A percentile compares a stretch with the other conserved stretches of the same genome.
Evolutionary conservation across 2,329 filamentous ascomycete genomes (phyloP).

Genomic region (Emergomyces africanus): DNA sequence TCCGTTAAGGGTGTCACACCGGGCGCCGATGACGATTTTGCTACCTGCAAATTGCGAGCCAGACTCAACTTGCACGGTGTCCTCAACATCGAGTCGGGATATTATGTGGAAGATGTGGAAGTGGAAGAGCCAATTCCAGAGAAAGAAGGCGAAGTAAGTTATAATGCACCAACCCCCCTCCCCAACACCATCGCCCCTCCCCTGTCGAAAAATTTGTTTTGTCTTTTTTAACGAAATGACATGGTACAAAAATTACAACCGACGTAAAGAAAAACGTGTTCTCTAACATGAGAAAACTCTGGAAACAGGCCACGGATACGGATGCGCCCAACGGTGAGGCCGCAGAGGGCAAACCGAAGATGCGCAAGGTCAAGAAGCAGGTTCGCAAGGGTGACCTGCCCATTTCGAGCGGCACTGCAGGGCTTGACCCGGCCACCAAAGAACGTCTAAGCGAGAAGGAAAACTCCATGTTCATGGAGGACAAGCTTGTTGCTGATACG

Average conservation of each 20-base stretch:
- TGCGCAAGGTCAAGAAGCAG: constrained; percentile 98
- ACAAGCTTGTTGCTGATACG: constrained; percentile 95
- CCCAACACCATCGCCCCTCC: background rate
- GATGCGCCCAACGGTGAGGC: constrained; percentile 50
- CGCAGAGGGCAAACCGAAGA: constrained; percentile 61
- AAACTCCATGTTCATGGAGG: constrained; percentile 85
- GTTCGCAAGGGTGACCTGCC: constrained; percentile 93
- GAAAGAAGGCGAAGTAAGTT: constrained; percentile 48
- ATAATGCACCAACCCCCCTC: background rate
- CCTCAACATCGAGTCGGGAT: constrained; percentile 90
- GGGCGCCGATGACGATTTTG: constrained; percentile 88
- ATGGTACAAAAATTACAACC: background rate
- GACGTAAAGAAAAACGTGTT: constrained; percentile 10
- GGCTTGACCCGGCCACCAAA: constrained; percentile 59
- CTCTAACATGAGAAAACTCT: constrained; percentile 16
- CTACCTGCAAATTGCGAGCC: constrained; percentile 99
- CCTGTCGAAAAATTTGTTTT: constrained; percentile 1
- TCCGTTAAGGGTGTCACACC: constrained; percentile 96
- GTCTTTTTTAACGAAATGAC: background rate
- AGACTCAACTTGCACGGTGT: constrained; percentile 93
- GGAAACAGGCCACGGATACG: constrained; percentile 66
- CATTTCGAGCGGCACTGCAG: constrained; percentile 68
- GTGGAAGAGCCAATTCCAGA: constrained; percentile 85
- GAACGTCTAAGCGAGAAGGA: constrained; percentile 66
- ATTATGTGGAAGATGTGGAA: constrained; percentile 96